phyloP scores from a whole-genome alignment of 2,329 filamentous ascomycete genomes.

The Penicillium sp. region DNA sequence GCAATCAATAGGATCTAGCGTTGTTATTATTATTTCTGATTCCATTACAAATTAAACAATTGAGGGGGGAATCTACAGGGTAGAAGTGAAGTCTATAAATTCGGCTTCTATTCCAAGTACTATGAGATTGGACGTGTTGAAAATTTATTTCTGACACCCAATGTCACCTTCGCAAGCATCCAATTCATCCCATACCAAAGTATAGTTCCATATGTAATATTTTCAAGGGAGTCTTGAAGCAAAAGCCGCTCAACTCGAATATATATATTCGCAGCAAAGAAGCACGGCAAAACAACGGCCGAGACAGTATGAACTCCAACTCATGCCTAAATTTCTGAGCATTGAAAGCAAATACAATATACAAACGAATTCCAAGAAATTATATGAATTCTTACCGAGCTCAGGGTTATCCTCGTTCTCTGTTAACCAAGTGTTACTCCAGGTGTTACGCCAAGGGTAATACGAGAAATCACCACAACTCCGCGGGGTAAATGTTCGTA shows the following conservation, averaged over 20 bases:
- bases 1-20: neutral
- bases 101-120: neutral
- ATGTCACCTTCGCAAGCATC: neutral
- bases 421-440: neutral
- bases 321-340: too few relatives aligned
- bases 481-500: slow-evolving; percentile 1
- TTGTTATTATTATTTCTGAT: neutral
- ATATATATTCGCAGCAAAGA: neutral
- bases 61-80: neutral
- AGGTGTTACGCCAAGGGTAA: neutral
- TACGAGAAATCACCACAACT: neutral
- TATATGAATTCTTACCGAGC: too few relatives aligned
- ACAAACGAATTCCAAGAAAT: neutral
- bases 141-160: neutral
- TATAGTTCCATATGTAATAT: neutral
- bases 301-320: neutral
- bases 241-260: neutral
- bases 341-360: neutral
- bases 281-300: neutral
- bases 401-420: neutral
- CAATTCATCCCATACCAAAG: neutral
- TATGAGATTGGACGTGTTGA: neutral
- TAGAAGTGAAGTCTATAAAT: neutral
- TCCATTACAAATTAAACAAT: neutral
- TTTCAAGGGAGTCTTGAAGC: too few relatives aligned